Evolutionary conservation across 75 land plant genomes (phyloP).

Genomic region (Sequoia sempervirens): DNA sequence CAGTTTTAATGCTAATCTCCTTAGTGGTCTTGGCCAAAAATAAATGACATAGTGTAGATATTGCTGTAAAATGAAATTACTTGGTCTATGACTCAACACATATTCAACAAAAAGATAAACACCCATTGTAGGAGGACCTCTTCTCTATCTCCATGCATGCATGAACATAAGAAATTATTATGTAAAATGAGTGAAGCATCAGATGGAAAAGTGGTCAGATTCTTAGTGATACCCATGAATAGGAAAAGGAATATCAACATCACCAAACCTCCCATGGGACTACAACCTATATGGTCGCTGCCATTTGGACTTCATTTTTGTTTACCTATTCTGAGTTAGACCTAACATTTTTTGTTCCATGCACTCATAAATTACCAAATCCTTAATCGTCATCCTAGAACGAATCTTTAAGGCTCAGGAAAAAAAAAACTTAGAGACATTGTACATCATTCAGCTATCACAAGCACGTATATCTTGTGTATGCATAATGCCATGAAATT

Average conservation of each 20-base stretch:
- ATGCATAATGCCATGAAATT: neutral
- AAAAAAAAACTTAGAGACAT: neutral
- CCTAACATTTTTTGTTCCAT: too few relatives aligned
- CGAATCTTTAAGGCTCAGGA: too few relatives aligned
- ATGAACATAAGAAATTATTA: neutral
- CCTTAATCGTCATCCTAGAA: too few relatives aligned
- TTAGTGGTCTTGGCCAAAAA: neutral
- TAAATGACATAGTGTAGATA: neutral
- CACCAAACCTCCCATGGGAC: neutral
- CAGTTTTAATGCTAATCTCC: neutral
- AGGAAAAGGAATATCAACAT: neutral
- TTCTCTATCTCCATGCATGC: neutral
- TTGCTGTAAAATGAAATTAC: neutral
- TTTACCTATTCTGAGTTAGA: too few relatives aligned
- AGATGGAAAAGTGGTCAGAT: neutral
- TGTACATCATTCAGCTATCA: too few relatives aligned
- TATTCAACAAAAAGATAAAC: neutral
- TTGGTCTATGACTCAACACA: neutral
- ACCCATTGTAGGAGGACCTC: neutral
- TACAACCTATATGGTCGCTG: neutral
- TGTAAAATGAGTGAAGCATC: neutral
- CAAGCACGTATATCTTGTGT: neutral
- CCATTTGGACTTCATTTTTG: neutral
- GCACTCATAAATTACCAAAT: too few relatives aligned
- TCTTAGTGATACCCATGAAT: neutral